A percentile compares a stretch with the other conserved stretches of the same genome.
Evolutionary conservation across 2,329 filamentous ascomycete genomes (phyloP).

Genomic region (Colletotrichum plurivorum): DNA sequence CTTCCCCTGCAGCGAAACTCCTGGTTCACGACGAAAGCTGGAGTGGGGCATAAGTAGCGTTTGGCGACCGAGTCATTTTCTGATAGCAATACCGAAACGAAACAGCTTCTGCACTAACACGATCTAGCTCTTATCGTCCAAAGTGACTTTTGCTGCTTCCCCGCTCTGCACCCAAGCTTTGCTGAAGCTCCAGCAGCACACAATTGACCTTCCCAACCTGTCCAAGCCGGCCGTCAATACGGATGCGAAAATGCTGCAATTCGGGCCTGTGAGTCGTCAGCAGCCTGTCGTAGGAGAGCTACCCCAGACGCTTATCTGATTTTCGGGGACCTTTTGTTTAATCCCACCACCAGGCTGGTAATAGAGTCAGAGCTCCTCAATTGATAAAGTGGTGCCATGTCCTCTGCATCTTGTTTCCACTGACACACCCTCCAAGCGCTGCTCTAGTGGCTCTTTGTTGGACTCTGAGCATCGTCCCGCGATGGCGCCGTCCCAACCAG

Average conservation of each 20-base stretch:
- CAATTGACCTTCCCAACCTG: slow-evolving; percentile 33
- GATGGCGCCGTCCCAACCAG: slow-evolving; percentile 17
- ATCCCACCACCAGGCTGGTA: background rate
- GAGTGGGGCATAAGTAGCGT: slow-evolving; percentile 2
- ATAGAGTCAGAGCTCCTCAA: background rate
- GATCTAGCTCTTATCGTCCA: background rate
- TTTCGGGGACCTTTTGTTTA: background rate
- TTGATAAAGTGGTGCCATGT: slow-evolving; percentile 28
- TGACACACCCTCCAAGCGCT: background rate
- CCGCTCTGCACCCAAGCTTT: slow-evolving; percentile 29
- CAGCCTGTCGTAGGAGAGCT: slow-evolving; percentile 1
- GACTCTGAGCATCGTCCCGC: slow-evolving; percentile 7
- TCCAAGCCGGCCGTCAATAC: slow-evolving; percentile 12
- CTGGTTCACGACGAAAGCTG: slow-evolving; percentile 25
- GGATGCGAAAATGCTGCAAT: slow-evolving; percentile 1
- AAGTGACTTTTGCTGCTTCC: background rate
- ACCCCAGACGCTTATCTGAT: background rate
- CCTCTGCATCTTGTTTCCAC: background rate
- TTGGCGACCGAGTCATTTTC: background rate
- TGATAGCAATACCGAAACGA: background rate
- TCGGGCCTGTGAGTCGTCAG: background rate
- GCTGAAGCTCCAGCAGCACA: slow-evolving; percentile 9
- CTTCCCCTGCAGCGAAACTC: slow-evolving; percentile 28
- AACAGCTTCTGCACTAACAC: background rate
- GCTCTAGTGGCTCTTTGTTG: slow-evolving; percentile 6